phyloP scores from a whole-genome alignment of 306 rosid genomes.

The Cicer judaicum region DNA sequence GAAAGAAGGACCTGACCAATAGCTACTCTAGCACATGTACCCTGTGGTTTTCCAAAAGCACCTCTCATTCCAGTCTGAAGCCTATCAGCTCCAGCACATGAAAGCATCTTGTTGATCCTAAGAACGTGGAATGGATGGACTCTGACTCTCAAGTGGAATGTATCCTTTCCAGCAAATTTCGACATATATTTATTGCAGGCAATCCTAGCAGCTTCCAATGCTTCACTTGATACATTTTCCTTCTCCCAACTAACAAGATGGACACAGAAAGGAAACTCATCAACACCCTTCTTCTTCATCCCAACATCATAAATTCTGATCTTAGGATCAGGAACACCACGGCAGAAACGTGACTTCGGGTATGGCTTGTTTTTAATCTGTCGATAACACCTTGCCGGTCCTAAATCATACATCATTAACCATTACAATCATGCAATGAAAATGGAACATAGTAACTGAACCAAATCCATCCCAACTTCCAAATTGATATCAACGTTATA shows the following conservation, averaged over 20 bases:
- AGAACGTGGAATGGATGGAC: constrained; percentile 95
- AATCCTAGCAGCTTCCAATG: constrained; percentile 85
- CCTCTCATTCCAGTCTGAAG: constrained; percentile 97
- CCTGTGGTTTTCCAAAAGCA: constrained; percentile 78
- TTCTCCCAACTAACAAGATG: constrained; percentile 93
- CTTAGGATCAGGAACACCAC: constrained; percentile 94
- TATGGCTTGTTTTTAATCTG: constrained; percentile 87
- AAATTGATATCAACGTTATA: background rate
- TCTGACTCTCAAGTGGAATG: constrained; percentile 87
- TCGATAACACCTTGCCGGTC: constrained; percentile 87
- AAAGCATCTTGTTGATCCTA: constrained; percentile 88
- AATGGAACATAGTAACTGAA: background rate
- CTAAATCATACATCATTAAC: constrained; percentile 43
- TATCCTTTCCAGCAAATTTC: constrained; percentile 83
- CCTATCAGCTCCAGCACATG: constrained; percentile 72
- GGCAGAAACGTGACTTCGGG: constrained; percentile 87
- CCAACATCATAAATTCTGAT: constrained; percentile 95
- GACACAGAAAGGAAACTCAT: constrained; percentile 90
- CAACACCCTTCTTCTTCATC: constrained; percentile 90
- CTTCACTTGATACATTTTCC: constrained; percentile 87
- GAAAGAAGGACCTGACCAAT: constrained; percentile 89
- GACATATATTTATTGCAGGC: constrained; percentile 91
- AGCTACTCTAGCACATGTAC: constrained; percentile 77
- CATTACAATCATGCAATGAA: constrained; percentile 17
- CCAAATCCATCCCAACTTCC: background rate